A percentile compares a stretch with the other conserved stretches of the same genome.
Evolutionary conservation across 129 eudicot genomes (phyloP).

Genomic region (Logfia minima): DNA sequence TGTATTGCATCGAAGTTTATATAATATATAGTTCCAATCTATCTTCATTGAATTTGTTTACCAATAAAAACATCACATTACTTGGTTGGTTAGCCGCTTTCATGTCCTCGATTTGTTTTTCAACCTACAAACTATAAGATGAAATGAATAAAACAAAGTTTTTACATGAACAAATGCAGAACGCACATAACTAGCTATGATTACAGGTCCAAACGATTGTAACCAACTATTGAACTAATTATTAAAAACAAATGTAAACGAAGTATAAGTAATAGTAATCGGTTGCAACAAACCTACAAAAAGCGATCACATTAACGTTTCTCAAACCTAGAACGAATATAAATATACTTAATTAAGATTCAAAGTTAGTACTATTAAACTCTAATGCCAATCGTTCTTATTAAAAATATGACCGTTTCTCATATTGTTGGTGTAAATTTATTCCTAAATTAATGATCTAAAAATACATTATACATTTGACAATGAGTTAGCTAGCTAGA

Average conservation of each 20-base stretch:
- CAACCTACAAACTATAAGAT: slow-evolving; percentile 7
- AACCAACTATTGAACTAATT: too few relatives aligned
- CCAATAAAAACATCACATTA: slow-evolving; percentile 26
- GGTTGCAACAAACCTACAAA: neutral
- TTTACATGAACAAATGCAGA: too few relatives aligned
- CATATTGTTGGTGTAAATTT: neutral
- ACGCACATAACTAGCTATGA: too few relatives aligned
- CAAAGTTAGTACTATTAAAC: neutral
- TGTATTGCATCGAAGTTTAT: slow-evolving; percentile 11
- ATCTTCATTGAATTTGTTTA: slow-evolving; percentile 32
- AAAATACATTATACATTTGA: neutral
- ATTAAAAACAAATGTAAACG: too few relatives aligned
- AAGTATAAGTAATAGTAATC: neutral
- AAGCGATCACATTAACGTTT: neutral
- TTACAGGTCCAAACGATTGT: too few relatives aligned
- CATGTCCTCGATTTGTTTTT: neutral
- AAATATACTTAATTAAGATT: neutral
- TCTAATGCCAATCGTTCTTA: neutral
- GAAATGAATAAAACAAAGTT: neutral
- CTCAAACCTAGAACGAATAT: neutral
- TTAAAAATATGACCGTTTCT: neutral
- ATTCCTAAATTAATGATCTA: neutral
- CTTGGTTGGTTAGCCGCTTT: slow-evolving; percentile 29
- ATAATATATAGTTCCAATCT: neutral
- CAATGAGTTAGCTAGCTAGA: neutral